Conservation (phyloP, 1,284 basidiomycete species). For the Kalmanozyma brasiliensis region DNA sequence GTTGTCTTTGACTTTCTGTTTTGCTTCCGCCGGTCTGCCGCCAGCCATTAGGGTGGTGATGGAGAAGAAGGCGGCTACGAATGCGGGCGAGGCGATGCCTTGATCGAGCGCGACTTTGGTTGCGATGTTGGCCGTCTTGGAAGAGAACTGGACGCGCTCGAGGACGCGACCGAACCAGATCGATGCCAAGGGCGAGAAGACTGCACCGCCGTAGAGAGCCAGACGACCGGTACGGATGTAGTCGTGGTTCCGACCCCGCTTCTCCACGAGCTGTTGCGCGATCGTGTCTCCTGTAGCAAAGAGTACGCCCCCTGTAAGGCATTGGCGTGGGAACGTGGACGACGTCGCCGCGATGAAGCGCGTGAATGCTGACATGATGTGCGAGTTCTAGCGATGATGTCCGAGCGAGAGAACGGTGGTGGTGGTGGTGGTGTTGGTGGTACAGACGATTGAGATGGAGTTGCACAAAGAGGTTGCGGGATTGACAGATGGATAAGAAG, state of each 20-base stretch:
- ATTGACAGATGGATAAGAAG: neutral
- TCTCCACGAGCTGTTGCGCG: conserved; percentile 58
- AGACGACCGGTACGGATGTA: conserved; percentile 44
- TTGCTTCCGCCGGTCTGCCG: conserved; percentile 22
- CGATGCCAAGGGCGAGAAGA: conserved; percentile 56
- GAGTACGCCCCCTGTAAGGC: conserved; percentile 49
- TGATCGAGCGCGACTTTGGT: conserved; percentile 59
- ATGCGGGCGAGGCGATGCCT: conserved; percentile 44
- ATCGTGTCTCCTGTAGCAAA: conserved; percentile 61
- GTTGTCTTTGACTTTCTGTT: conserved; percentile 44
- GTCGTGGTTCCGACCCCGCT: conserved; percentile 43
- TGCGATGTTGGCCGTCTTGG: conserved; percentile 36
- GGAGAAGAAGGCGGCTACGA: conserved; percentile 52
- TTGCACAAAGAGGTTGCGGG: too few species aligned
- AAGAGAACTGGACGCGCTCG: conserved; percentile 43
- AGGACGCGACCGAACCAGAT: conserved; percentile 56
- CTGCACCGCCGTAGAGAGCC: conserved; percentile 51
- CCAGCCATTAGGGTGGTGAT: conserved; percentile 53
- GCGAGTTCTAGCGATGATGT: neutral
- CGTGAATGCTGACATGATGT: conserved; percentile 39
- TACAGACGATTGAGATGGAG: too few species aligned
- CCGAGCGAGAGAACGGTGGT: neutral
- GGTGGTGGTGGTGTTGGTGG: neutral
- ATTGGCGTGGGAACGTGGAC: conserved; percentile 57
- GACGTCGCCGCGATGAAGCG: conserved; percentile 54